These are phyloP conservation scores for Lecanicillium sp. DNA, from an alignment of 2,329 filamentous ascomycete genomes.

Conservation along the genomic window DNA sequence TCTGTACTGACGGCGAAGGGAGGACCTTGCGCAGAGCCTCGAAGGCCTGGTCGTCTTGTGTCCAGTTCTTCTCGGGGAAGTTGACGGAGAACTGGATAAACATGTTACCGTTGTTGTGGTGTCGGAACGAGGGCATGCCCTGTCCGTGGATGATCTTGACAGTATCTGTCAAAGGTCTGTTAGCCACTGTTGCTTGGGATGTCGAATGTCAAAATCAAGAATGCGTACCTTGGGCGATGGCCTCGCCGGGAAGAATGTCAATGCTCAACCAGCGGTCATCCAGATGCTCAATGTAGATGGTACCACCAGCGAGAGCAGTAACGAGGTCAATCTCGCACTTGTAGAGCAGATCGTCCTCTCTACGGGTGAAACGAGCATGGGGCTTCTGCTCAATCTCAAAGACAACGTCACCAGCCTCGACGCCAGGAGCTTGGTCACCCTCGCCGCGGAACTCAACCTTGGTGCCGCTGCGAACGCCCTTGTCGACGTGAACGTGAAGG, in stretches of 20 bases:
- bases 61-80: conserved; percentile 78
- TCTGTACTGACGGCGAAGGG: conserved; percentile 57
- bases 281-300: conserved; percentile 88
- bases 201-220: neutral
- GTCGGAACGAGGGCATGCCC: conserved; percentile 92
- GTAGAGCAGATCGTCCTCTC: conserved; percentile 93
- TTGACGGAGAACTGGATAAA: conserved; percentile 98
- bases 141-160: conserved; percentile 94
- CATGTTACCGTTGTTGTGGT: conserved; percentile 92
- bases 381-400: conserved; percentile 99
- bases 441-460: conserved; percentile 97
- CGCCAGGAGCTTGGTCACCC: conserved; percentile 89
- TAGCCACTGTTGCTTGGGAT: conserved; percentile 13
- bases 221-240: conserved; percentile 77
- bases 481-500: conserved; percentile 94
- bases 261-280: conserved; percentile 96
- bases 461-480: conserved; percentile 85
- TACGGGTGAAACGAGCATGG: conserved; percentile 89
- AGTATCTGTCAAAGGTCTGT: conserved; percentile 49
- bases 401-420: conserved; percentile 89
- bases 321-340: conserved; percentile 92
- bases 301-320: conserved; percentile 86
- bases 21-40: conserved; percentile 75
- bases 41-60: conserved; percentile 59
- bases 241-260: conserved; percentile 87